phyloP scores from a whole-genome alignment of 139 green algal species.

The Coelastrella sp. region DNA sequence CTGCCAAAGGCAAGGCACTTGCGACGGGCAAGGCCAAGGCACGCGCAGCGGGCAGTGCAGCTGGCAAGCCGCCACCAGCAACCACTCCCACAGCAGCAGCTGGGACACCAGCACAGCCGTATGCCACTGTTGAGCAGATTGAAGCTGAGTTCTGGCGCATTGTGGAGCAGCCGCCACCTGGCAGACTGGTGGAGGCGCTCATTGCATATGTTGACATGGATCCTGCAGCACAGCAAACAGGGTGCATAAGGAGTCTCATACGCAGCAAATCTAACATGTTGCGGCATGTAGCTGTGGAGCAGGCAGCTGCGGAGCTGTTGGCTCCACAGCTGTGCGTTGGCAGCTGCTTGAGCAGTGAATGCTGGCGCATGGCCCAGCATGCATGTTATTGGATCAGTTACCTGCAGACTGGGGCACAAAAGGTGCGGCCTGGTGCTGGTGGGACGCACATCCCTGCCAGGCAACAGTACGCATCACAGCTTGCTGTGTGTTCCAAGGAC shows the following conservation, averaged over 20 bases:
- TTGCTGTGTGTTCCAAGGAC: no score
- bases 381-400: conserved; percentile 71
- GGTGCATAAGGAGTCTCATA: background rate
- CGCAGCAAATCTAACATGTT: conserved; percentile 3
- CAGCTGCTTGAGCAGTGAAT: conserved; percentile 86
- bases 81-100: background rate
- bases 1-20: background rate
- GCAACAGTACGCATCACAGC: no score
- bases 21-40: background rate
- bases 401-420: conserved; percentile 84
- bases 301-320: background rate
- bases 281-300: background rate
- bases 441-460: background rate
- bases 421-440: conserved; percentile 60
- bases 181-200: conserved; percentile 68
- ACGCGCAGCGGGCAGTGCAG: background rate
- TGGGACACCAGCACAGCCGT: background rate
- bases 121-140: conserved; percentile 59
- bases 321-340: conserved; percentile 81
- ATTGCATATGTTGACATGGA: background rate
- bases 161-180: conserved; percentile 74
- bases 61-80: background rate
- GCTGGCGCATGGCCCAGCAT: conserved; percentile 93
- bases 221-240: background rate
- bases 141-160: conserved; percentile 95